These are phyloP conservation scores for Diaporthe citriasiana DNA, from an alignment of 2,329 filamentous ascomycete genomes.

Conservation along the genomic window DNA sequence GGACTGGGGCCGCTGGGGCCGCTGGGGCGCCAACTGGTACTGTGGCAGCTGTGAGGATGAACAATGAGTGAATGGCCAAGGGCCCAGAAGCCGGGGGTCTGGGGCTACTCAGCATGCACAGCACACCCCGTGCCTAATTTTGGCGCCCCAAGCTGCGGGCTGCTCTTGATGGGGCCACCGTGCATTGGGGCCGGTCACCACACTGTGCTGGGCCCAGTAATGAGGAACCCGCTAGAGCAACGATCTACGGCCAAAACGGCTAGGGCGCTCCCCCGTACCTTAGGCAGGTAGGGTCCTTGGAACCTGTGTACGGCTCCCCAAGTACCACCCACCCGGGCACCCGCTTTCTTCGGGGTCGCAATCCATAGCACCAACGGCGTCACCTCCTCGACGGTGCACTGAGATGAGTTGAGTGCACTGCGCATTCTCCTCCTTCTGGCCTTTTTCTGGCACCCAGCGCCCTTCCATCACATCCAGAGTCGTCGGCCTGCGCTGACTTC, in stretches of 20 bases:
- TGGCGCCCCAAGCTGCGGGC: constrained; percentile 23
- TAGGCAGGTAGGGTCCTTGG: constrained; percentile 30
- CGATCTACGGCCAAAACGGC: constrained; percentile 34
- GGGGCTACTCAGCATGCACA: constrained; percentile 20
- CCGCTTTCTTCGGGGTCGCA: constrained; percentile 30
- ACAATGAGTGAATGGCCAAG: background rate
- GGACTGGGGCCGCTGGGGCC: no score
- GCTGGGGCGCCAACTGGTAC: constrained; percentile 2
- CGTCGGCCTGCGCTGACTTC: constrained; percentile 21
- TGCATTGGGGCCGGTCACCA: constrained; percentile 4
- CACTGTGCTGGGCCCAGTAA: constrained; percentile 29
- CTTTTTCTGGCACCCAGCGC: constrained; percentile 29
- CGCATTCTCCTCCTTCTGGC: constrained; percentile 14
- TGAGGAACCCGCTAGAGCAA: constrained; percentile 35
- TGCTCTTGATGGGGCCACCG: constrained; percentile 20
- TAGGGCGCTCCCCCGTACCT: constrained; percentile 8
- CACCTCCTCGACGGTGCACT: constrained; percentile 21
- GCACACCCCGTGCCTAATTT: constrained; percentile 32
- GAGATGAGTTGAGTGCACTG: constrained; percentile 20
- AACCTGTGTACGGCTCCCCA: background rate
- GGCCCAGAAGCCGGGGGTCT: constrained; percentile 31
- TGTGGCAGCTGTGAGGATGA: constrained; percentile 18
- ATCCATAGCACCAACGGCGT: constrained; percentile 35
- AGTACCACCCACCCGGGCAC: constrained; percentile 24
- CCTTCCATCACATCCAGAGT: constrained; percentile 31